These are phyloP conservation scores for Diaporthe citrichinensis DNA, from an alignment of 2,329 filamentous ascomycete genomes.

Conservation along the genomic window DNA sequence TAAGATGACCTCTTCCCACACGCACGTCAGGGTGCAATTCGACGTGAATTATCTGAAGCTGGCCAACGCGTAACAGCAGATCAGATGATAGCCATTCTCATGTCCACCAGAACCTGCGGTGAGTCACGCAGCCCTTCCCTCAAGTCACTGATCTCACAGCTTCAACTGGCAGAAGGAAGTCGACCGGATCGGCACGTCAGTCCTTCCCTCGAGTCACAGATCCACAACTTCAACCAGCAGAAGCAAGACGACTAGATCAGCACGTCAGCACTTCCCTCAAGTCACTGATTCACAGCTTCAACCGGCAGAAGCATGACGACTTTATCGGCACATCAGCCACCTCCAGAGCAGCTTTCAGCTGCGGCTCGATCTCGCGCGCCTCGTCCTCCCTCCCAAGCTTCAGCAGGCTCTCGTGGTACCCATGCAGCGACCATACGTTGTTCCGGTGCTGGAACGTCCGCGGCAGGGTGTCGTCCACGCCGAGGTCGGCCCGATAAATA, in stretches of 20 bases:
- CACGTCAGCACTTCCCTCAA: constrained; percentile 51
- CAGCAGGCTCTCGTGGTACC: constrained; percentile 78
- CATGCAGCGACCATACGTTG: constrained; percentile 83
- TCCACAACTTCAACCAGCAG: constrained; percentile 50
- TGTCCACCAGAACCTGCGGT: background rate
- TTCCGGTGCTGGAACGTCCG: constrained; percentile 77
- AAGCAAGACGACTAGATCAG: constrained; percentile 71
- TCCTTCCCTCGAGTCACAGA: no score
- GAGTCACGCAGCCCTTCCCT: no score
- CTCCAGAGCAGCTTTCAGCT: constrained; percentile 66
- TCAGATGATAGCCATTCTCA: no score
- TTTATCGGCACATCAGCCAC: constrained; percentile 72
- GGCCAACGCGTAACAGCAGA: no score
- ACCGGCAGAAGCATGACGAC: constrained; percentile 69
- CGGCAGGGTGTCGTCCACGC: constrained; percentile 71
- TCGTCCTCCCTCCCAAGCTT: constrained; percentile 63
- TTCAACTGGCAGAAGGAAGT: constrained; percentile 67
- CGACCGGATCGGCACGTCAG: constrained; percentile 70
- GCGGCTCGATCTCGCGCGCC: constrained; percentile 54
- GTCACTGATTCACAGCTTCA: constrained; percentile 1
- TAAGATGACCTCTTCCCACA: background rate
- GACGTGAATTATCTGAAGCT: no score
- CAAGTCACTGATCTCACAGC: background rate
- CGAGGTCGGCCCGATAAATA: constrained; percentile 74
- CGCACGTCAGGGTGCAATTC: no score